Evolutionary conservation across 257 asterid species (phyloP).

Genomic region (Parsonsia alboflavescens): DNA sequence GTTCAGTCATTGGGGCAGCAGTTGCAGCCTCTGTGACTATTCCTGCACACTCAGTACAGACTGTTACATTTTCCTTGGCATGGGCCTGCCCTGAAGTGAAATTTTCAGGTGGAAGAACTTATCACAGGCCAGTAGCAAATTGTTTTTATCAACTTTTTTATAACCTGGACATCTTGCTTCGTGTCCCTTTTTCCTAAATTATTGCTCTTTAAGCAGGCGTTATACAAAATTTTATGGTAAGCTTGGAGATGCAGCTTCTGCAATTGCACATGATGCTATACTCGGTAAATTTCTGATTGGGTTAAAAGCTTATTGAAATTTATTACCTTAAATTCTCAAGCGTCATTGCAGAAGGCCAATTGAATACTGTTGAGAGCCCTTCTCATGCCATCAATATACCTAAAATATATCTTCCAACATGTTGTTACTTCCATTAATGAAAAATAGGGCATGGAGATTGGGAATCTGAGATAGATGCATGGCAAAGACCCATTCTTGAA

Average conservation of each 20-base stretch:
- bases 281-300: constrained; percentile 42
- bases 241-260: constrained; percentile 54
- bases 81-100: constrained; percentile 89
- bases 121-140: constrained; percentile 55
- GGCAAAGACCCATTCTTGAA: constrained; percentile 89
- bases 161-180: constrained; percentile 5
- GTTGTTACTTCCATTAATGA: constrained; percentile 6
- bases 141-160: constrained; percentile 9
- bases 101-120: constrained; percentile 74
- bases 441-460: constrained; percentile 55
- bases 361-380: not conserved
- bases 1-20: constrained; percentile 78
- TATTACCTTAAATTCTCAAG: not conserved
- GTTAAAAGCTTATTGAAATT: not conserved
- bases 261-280: constrained; percentile 79
- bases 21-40: constrained; percentile 73
- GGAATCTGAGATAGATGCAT: constrained; percentile 84
- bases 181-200: constrained; percentile 18
- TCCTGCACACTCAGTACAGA: constrained; percentile 55
- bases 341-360: not conserved
- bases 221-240: constrained; percentile 72
- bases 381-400: constrained; percentile 10
- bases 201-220: constrained; percentile 47
- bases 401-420: not conserved
- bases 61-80: constrained; percentile 71